Evolutionary conservation across 2,329 filamentous ascomycete species (phyloP).

Genomic region (Fusarium sp.): DNA sequence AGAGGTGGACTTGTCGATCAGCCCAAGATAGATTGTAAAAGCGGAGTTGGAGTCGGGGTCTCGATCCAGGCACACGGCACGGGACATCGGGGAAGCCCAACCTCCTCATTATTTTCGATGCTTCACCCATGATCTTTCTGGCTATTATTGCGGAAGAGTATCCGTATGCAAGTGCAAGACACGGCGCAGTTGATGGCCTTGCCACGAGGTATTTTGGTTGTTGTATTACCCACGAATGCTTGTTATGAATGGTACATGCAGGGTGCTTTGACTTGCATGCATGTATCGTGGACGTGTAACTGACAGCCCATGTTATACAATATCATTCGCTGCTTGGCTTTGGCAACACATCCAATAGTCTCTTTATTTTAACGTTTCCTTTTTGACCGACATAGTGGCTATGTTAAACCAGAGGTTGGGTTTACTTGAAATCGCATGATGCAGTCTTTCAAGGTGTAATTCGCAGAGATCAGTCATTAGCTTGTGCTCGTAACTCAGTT

Average conservation of each 20-base stretch:
- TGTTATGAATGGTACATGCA: slow-evolving; percentile 4
- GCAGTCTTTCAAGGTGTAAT: not conserved
- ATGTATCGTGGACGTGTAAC: slow-evolving; percentile 14
- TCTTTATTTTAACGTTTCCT: slow-evolving; percentile 1
- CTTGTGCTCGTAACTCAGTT: not conserved
- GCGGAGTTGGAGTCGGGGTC: slow-evolving; percentile 17
- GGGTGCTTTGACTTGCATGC: slow-evolving; percentile 31
- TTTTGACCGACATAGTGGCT: slow-evolving; percentile 21
- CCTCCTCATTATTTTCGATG: slow-evolving; percentile 17
- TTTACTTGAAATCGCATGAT: not conserved
- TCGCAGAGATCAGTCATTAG: not conserved
- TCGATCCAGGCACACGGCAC: slow-evolving; percentile 15
- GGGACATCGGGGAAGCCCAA: not conserved
- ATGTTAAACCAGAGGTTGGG: not conserved
- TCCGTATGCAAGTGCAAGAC: slow-evolving; percentile 37
- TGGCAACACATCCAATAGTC: not conserved
- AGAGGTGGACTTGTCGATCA: slow-evolving; percentile 35
- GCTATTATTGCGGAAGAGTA: not conserved
- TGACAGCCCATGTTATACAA: slow-evolving; percentile 16
- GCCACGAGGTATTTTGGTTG: slow-evolving; percentile 32
- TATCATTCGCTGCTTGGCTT: slow-evolving; percentile 2
- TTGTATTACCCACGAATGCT: slow-evolving; percentile 9
- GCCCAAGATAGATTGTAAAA: slow-evolving; percentile 16
- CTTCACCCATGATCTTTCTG: slow-evolving; percentile 13
- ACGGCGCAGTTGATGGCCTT: slow-evolving; percentile 15